These are phyloP conservation scores for Nidula microcarpa DNA, from an alignment of 768 basidiomycete species.

Conservation along the genomic window DNA sequence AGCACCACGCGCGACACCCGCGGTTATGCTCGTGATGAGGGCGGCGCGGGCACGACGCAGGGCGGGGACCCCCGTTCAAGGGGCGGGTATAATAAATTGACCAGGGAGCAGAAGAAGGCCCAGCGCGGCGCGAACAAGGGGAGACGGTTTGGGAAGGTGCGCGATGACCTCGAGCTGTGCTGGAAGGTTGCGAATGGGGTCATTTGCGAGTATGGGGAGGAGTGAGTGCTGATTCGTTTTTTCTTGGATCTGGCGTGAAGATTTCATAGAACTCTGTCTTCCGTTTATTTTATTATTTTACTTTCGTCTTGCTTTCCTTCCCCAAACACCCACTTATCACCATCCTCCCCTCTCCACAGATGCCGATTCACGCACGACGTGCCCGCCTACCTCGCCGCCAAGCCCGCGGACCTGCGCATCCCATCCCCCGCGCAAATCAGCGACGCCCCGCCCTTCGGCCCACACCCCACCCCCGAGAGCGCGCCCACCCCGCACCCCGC, in stretches of 20 bases:
- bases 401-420: constrained; percentile 69
- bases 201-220: constrained; percentile 66
- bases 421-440: constrained; percentile 42
- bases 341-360: too few species aligned
- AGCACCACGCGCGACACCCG: constrained; percentile 40
- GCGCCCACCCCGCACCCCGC: constrained; percentile 21
- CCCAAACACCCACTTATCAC: too few species aligned
- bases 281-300: background rate
- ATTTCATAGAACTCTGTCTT: too few species aligned
- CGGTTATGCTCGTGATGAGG: constrained; percentile 16
- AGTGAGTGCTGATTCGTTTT: constrained; percentile 38
- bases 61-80: constrained; percentile 14
- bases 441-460: constrained; percentile 49
- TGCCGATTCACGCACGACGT: constrained; percentile 85
- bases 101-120: constrained; percentile 69
- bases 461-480: constrained; percentile 13
- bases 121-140: constrained; percentile 82
- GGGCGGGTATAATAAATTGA: constrained; percentile 30
- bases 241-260: background rate
- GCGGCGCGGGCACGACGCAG: constrained; percentile 13
- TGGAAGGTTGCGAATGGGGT: constrained; percentile 71
- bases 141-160: constrained; percentile 70
- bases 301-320: background rate
- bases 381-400: constrained; percentile 67
- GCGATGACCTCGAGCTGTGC: constrained; percentile 82